Evolutionary conservation across 176 grass and related monocot genomes (phyloP), one percentile per base, ranked within the genome.

Genomic region (Zizania latifolia): DNA sequence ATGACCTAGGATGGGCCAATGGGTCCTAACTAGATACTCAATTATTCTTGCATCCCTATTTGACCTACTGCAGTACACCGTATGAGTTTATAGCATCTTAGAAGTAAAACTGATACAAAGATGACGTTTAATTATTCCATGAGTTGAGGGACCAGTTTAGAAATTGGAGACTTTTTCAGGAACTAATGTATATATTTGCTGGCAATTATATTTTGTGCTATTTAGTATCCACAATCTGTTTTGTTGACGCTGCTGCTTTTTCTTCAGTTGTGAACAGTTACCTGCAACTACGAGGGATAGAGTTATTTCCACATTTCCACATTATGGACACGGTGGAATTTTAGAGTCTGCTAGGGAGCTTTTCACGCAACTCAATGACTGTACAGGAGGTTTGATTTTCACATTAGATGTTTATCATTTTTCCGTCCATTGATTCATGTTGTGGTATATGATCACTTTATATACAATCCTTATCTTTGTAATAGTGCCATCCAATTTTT

Each of bases 281-380:
- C 78, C 83, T 19, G 86, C 76, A 72, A 86, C 71, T 83, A 84
- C 62, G 24, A 92, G 91, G 74, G 81, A 88, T 58, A 90, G 32
- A 55, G 84, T 99, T 84, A 75, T 88, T 65, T 90, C 89, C 68
- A 89, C 95, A 62, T 99, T 88, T 65, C 91, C 95, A 37, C 95
- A 99, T 85, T 94, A 94, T 89, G 95, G 91, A 23, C 95, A 99
- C 44, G 89, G 88, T 61, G 95, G 95, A 76, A 99, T 99, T 77
- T 80, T 99, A 38, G 89, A 92, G 86, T 78, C 91, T 54, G 91
- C 95, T 39, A 83, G 91, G 26, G 95, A 99, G 72, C 92, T 99
- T 76, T 99, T 92, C 62, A 88, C 88, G 86, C 95, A 99, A 88
- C 78, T 94, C 80, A 88, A 94, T 1, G 91, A 88, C 37, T 81